Evolutionary conservation across 352 stramenopile genomes (phyloP).

Genomic region (Phytopythium helicoides): DNA sequence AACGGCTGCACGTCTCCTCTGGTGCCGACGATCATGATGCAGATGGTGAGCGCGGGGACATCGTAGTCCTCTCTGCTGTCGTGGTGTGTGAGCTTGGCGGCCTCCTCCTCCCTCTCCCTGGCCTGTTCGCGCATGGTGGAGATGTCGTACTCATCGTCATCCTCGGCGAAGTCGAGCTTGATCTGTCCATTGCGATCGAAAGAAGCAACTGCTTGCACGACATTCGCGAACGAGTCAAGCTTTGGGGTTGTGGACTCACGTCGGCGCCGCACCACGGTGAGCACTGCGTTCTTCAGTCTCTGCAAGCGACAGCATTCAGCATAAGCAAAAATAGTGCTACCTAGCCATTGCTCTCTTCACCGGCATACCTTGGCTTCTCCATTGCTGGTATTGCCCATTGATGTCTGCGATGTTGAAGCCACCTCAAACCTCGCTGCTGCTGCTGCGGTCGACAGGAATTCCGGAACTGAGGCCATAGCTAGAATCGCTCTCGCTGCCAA

Average conservation of each 20-base stretch:
- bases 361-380: no score
- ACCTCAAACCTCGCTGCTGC: no score
- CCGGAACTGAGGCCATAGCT: no score
- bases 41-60: constrained; percentile 40
- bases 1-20: constrained; percentile 74
- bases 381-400: no score
- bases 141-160: constrained; percentile 48
- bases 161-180: constrained; percentile 42
- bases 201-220: constrained; percentile 40
- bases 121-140: constrained; percentile 25
- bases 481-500: no score
- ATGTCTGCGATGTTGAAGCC: no score
- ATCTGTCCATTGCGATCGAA: constrained; percentile 52
- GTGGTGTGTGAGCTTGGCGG: neutral
- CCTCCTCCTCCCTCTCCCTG: constrained; percentile 18
- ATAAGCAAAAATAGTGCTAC: no score
- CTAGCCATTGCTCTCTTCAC: no score
- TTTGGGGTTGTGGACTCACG: constrained; percentile 11
- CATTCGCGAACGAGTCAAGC: constrained; percentile 28
- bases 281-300: constrained; percentile 24
- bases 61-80: constrained; percentile 12
- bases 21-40: constrained; percentile 84
- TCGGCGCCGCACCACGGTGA: constrained; percentile 12
- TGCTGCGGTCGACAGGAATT: no score
- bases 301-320: no score